These are phyloP conservation scores for Carex kokanica DNA, from an alignment of 176 grass and related monocot species.

Conservation along the genomic window DNA sequence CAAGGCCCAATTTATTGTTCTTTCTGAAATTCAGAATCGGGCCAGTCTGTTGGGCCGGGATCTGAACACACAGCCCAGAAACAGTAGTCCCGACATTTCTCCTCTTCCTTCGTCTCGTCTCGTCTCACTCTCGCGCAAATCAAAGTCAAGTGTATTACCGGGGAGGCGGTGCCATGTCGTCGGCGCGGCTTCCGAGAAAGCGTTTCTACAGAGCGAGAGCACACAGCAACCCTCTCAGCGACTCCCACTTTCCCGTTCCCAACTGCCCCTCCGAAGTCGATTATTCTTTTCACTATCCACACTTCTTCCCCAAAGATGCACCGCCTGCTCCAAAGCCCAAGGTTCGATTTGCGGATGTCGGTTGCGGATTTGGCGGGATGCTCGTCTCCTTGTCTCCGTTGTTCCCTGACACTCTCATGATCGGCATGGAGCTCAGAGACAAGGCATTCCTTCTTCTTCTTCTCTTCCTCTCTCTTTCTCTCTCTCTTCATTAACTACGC, in stretches of 20 bases:
- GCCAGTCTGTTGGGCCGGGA: no score
- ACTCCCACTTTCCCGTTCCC: slow-evolving; percentile 90
- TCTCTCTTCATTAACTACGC: not conserved
- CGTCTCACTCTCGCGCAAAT: no score
- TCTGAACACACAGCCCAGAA: no score
- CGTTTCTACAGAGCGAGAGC: slow-evolving; percentile 78
- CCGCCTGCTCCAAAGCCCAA: not conserved
- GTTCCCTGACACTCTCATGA: slow-evolving; percentile 81
- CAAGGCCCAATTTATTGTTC: no score
- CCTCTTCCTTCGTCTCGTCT: not conserved
- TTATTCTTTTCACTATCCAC: slow-evolving; percentile 61
- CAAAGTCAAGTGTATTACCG: not conserved
- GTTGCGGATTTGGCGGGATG: slow-evolving; percentile 71
- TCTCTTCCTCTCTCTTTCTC: not conserved
- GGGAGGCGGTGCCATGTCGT: slow-evolving; percentile 2
- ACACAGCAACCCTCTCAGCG: slow-evolving; percentile 89
- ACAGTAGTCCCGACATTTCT: not conserved
- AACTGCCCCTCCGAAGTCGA: slow-evolving; percentile 59
- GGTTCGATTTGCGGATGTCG: slow-evolving; percentile 72
- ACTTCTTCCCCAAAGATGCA: slow-evolving; percentile 37
- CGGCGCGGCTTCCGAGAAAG: slow-evolving; percentile 56
- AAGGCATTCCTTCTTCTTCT: slow-evolving; percentile 39
- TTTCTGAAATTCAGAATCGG: no score
- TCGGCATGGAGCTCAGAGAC: slow-evolving; percentile 94
- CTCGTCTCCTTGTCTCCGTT: slow-evolving; percentile 67